Percentiles rank a stretch among this genome's conserved stretches.
These are phyloP conservation scores for Nicotiana obtusifolia DNA, from an alignment of 257 asterid genomes.

Conservation along the genomic window DNA sequence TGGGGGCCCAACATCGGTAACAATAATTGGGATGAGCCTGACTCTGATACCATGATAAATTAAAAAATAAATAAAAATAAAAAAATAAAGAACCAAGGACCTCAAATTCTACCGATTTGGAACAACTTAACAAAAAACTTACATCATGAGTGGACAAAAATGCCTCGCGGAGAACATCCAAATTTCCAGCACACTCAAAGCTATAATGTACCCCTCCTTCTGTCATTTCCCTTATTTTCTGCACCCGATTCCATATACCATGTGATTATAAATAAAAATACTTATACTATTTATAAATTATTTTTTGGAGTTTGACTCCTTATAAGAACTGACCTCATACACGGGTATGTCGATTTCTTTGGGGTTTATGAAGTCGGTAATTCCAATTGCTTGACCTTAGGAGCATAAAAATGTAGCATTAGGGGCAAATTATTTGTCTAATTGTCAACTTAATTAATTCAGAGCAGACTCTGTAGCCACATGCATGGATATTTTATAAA, in stretches of 20 bases:
- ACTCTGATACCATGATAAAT: too few species aligned
- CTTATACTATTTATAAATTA: neutral
- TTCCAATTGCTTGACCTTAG: slow-evolving; percentile 70
- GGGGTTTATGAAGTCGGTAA: slow-evolving; percentile 78
- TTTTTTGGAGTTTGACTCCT: neutral
- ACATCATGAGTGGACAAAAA: slow-evolving; percentile 85
- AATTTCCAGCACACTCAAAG: slow-evolving; percentile 80
- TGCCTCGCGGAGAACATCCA: slow-evolving; percentile 87
- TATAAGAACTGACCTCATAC: slow-evolving; percentile 48
- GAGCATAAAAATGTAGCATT: neutral
- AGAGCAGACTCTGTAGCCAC: neutral
- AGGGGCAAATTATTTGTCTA: neutral
- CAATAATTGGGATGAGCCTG: too few species aligned
- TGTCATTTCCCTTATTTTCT: slow-evolving; percentile 78
- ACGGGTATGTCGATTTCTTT: slow-evolving; percentile 53
- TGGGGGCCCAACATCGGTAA: too few species aligned
- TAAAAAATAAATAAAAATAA: too few species aligned
- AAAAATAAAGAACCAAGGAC: too few species aligned
- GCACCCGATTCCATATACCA: slow-evolving; percentile 7
- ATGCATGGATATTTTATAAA: neutral
- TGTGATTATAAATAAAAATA: neutral
- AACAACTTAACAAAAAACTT: too few species aligned
- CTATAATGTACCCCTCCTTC: slow-evolving; percentile 86
- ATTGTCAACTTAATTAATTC: neutral
- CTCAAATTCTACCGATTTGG: too few species aligned